phyloP scores from a whole-genome alignment of 306 rosid species.

The Casuarina equisetifolia region DNA sequence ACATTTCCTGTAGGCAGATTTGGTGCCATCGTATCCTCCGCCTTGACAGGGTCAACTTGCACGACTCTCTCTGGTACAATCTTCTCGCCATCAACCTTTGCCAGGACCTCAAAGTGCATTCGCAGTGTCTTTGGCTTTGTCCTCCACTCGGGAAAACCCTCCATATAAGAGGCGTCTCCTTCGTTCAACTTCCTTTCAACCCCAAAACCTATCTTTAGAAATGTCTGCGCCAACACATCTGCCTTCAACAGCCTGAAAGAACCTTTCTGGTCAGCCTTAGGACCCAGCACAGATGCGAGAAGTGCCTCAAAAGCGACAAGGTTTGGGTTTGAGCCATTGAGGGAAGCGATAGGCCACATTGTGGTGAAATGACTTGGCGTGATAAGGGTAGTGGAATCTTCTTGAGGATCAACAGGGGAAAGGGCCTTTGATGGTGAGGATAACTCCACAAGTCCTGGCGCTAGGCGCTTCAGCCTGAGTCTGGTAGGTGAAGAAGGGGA shows the following conservation, averaged over 20 bases:
- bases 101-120: constrained; percentile 86
- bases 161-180: constrained; percentile 56
- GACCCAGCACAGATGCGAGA: constrained; percentile 71
- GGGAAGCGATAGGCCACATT: constrained; percentile 81
- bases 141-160: constrained; percentile 75
- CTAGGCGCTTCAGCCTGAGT: constrained; percentile 92
- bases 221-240: constrained; percentile 82
- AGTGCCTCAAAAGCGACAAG: constrained; percentile 75
- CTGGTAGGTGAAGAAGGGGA: constrained; percentile 53
- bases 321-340: constrained; percentile 75
- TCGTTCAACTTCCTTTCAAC: constrained; percentile 81
- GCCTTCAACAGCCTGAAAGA: constrained; percentile 88
- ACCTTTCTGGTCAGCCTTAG: constrained; percentile 63
- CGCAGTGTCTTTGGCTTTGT: constrained; percentile 70
- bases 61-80: constrained; percentile 72
- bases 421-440: constrained; percentile 55
- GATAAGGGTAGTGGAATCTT: constrained; percentile 57
- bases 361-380: constrained; percentile 63
- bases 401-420: constrained; percentile 39
- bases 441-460: constrained; percentile 92
- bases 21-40: constrained; percentile 55
- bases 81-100: constrained; percentile 83
- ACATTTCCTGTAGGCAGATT: constrained; percentile 43
- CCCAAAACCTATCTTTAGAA: constrained; percentile 74
- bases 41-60: constrained; percentile 49